Evolutionary conservation across 306 rosid genomes (phyloP).

Genomic region (Geum urbanum): DNA sequence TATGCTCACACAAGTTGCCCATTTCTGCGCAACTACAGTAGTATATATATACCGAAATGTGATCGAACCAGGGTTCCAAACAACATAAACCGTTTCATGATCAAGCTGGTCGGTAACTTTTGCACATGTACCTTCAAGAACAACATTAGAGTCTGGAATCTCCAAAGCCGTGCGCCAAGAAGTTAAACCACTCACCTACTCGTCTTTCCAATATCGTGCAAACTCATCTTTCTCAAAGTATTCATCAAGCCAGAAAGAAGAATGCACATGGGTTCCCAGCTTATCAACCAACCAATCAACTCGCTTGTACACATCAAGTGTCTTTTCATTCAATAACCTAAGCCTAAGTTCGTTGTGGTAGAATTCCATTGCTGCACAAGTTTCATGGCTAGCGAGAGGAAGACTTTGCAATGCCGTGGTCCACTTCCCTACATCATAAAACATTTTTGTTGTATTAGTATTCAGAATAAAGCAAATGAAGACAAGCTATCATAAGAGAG

Average conservation of each 20-base stretch:
- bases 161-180: constrained; percentile 76
- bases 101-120: constrained; percentile 55
- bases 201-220: constrained; percentile 83
- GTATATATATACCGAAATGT: constrained; percentile 60
- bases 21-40: constrained; percentile 74
- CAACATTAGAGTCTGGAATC: constrained; percentile 60
- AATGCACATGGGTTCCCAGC: constrained; percentile 78
- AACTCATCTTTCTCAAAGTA: constrained; percentile 70
- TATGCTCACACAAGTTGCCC: constrained; percentile 83
- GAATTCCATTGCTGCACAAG: constrained; percentile 74
- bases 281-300: constrained; percentile 84
- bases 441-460: too few species aligned
- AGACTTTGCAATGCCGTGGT: constrained; percentile 52
- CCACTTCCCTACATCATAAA: too few species aligned
- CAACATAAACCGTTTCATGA: constrained; percentile 46
- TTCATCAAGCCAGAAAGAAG: constrained; percentile 94
- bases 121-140: constrained; percentile 55
- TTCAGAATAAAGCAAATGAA: too few species aligned
- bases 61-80: constrained; percentile 83
- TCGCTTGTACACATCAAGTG: constrained; percentile 52
- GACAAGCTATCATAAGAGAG: too few species aligned
- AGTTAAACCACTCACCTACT: constrained; percentile 84
- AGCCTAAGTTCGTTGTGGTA: constrained; percentile 77
- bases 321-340: constrained; percentile 70
- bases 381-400: constrained; percentile 82